Evolutionary conservation across 2,329 filamentous ascomycete genomes (phyloP), one percentile per base, ranked within the genome.

Genomic region (Penicillium glabrum): DNA sequence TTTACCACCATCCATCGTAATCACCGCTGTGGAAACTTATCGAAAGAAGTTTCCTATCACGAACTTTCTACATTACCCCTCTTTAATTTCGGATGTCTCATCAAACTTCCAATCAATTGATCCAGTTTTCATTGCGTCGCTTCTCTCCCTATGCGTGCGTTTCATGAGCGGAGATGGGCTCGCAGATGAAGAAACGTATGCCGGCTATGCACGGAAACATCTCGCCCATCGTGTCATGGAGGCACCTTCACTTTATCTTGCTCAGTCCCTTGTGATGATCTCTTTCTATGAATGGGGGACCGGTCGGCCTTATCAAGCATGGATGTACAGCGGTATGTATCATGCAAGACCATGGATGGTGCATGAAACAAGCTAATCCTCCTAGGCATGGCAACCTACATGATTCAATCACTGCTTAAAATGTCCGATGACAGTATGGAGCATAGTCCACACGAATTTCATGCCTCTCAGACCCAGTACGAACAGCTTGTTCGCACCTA

Each of bases 391-490:
- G 72, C 72, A 6, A 74, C 72, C 0, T 74, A 74, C 41, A 74
- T 74, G 72, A 72, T 74, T 14, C 72, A 74, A 51, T 72, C 70
- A 1, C 63, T 74, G 16, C 55, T 74, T 3, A 73, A 72, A 45
- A 74, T 67, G 43, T 68, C 72, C 13, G 72, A 74, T 39, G 72
- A 74, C 21, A 72, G 67, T 27, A 74, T 73, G 71, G 72, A 74
- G 26, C 65, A 74, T 37, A 69, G 63, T 23, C 69, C 71, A 3
- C 67, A 73, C 3, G 70, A 73, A 24, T 73, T 73, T 11, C 63
- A 71, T 14, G 65, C 68, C 23, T 69, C 66, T 2, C 65, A 67
- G 49, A 72, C 64, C 5, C 72, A 72, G 46, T 74, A 74, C 44
- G 72, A 74, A 47, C 71, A 74, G 52, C 67, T 74, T 3, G 72